Conservation (phyloP, 1,284 basidiomycete species). For the Puccinia horiana region DNA sequence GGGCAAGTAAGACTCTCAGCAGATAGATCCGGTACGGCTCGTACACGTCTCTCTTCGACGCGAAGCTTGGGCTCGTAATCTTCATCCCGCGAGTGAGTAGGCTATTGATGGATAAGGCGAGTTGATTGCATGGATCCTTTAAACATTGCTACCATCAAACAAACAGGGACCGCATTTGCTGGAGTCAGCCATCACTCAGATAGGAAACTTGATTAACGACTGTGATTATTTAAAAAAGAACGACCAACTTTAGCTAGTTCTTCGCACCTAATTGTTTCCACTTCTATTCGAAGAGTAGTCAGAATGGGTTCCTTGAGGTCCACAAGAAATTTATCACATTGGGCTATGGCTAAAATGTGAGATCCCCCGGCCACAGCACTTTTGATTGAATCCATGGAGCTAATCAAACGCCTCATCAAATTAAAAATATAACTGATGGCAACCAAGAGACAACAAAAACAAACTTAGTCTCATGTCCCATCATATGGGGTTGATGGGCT, state of each 20-base stretch:
- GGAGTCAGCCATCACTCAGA: neutral
- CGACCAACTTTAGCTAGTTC: constrained; percentile 15
- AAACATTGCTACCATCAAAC: neutral
- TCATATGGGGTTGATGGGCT: no score
- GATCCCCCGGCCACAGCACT: neutral
- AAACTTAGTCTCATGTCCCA: neutral
- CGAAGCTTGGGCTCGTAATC: neutral
- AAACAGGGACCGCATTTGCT: neutral
- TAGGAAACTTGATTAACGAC: neutral
- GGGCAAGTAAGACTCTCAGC: neutral
- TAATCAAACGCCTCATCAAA: neutral
- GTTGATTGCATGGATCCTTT: neutral
- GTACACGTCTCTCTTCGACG: neutral
- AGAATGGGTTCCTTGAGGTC: neutral
- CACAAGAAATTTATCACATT: neutral
- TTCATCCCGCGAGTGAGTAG: neutral
- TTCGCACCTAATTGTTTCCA: constrained; percentile 14
- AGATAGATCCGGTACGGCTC: constrained; percentile 15
- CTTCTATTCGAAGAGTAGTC: constrained; percentile 19
- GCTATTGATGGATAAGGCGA: neutral
- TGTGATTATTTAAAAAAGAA: neutral
- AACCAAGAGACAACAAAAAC: neutral
- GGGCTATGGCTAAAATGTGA: neutral
- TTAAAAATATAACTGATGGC: neutral
- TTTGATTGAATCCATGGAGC: neutral